Percentiles rank a stretch among this genome's conserved stretches.
Conservation (phyloP, 2,329 filamentous ascomycete genomes). For the Remersonia thermophila region DNA sequence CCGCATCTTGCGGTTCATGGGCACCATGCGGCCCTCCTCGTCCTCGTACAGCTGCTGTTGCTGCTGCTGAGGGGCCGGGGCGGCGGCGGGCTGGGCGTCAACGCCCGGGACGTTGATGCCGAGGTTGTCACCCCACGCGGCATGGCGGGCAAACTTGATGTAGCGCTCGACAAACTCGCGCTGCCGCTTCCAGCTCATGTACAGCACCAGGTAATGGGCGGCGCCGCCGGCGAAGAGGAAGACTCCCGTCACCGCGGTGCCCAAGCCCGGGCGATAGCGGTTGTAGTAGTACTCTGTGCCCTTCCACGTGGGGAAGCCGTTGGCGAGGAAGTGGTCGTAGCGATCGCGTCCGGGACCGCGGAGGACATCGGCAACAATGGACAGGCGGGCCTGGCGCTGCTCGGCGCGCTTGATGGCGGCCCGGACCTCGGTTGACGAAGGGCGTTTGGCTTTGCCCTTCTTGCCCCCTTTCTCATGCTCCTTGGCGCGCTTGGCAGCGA, state of each 20-base stretch:
- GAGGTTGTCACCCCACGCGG: slow-evolving; percentile 78
- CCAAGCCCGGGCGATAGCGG: slow-evolving; percentile 81
- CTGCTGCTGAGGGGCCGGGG: slow-evolving; percentile 31
- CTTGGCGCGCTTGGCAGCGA: slow-evolving; percentile 56
- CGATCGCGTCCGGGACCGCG: slow-evolving; percentile 68
- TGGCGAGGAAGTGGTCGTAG: slow-evolving; percentile 86
- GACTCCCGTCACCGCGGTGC: slow-evolving; percentile 68
- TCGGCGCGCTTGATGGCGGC: slow-evolving; percentile 68
- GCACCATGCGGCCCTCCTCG: slow-evolving; percentile 38
- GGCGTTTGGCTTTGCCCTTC: slow-evolving; percentile 44
- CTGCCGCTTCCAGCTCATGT: slow-evolving; percentile 81
- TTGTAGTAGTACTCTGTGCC: slow-evolving; percentile 98
- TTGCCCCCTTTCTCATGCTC: slow-evolving; percentile 40
- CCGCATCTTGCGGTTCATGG: slow-evolving; percentile 73
- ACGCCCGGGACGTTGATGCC: slow-evolving; percentile 53
- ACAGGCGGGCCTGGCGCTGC: slow-evolving; percentile 72
- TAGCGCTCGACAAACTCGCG: slow-evolving; percentile 85
- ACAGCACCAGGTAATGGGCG: slow-evolving; percentile 75
- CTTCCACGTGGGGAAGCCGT: slow-evolving; percentile 94
- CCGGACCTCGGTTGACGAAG: slow-evolving; percentile 62
- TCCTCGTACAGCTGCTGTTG: slow-evolving; percentile 29
- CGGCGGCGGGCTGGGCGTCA: slow-evolving; percentile 30
- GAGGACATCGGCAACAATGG: slow-evolving; percentile 75
- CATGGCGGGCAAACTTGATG: slow-evolving; percentile 75
- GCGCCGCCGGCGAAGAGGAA: slow-evolving; percentile 74